Evolutionary conservation across 176 grass and related monocot genomes (phyloP), one percentile per base, ranked within the genome.

Genomic region (Eleusine coracana): DNA sequence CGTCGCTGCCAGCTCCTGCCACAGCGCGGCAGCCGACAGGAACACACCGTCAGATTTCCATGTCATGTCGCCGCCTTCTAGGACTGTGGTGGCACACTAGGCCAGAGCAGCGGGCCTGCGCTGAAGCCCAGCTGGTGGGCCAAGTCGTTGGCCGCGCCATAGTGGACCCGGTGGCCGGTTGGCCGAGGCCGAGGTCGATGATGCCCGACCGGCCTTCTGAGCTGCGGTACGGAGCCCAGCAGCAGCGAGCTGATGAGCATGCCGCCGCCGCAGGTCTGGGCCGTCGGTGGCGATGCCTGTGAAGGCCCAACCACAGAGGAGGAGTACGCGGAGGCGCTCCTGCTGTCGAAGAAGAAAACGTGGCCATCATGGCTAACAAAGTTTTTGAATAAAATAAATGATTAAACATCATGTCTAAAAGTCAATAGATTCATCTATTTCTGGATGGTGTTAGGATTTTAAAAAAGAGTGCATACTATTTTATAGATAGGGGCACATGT

Each of bases 1-100:
- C 34, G 78, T 56, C 40, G 76, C 55, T 17, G 83, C 86, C 17
- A 88, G 70, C 55, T 92, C 86, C 60, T 88, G 78, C 90, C 90
- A 86, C 66, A 79, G 41, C 7, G 86, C 78, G 6, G 44, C 31
- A 0, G 38, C 18, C 29, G 77, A 18, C 29, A 45, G 4, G 77
- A 79, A n/a, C 76, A 13, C 9, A 42, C 51, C 51, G 0, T 28
- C 8, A 13, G 44, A 3, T 25, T 80, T 80, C 78, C 48, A 80
- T 17, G 14, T 54, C 4, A 4, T 54, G 25, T 68, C 5, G 49
- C 18, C 49, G 48, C 65, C 48, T 21, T 70, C 49, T 21, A 70
- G 23, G 21, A 40, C 7, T 1, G 48, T 6, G 7, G 28, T 6
- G 14, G 25, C 25, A 25, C 25, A 25, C 25, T 25, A 25, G 67